Conservation (phyloP, 169 alveolate species). For the Fabrea salina region DNA sequence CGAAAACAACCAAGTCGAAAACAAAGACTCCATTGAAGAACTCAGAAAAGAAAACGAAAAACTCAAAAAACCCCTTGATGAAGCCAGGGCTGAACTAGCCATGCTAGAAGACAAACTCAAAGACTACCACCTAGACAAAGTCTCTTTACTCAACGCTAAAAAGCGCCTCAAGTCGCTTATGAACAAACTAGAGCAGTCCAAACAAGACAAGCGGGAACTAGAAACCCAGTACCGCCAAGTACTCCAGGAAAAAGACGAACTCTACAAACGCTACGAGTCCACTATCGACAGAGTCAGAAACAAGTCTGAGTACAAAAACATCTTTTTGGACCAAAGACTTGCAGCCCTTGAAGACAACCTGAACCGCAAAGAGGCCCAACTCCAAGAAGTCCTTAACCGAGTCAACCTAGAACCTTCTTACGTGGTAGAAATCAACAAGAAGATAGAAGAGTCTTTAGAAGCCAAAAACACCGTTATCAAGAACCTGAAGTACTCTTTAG, state of each 20-base stretch:
- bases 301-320: constrained; percentile 53
- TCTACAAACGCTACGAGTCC: constrained; percentile 50
- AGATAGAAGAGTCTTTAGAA: constrained; percentile 71
- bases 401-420: constrained; percentile 59
- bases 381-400: constrained; percentile 57
- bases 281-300: constrained; percentile 46
- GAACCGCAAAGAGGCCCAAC: constrained; percentile 64
- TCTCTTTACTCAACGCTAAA: constrained; percentile 18
- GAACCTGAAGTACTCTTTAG: constrained; percentile 72
- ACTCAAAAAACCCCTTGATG: constrained; percentile 47
- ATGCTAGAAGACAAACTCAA: neutral
- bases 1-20: constrained; percentile 47
- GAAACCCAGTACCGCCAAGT: constrained; percentile 52
- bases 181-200: constrained; percentile 46
- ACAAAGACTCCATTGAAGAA: constrained; percentile 58
- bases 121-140: neutral
- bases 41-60: constrained; percentile 47
- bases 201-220: constrained; percentile 48
- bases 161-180: constrained; percentile 42
- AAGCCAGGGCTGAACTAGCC: neutral
- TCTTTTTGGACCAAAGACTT: neutral
- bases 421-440: constrained; percentile 29
- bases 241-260: constrained; percentile 42
- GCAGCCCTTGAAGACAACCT: neutral
- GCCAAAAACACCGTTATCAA: constrained; percentile 70